Evolutionary conservation across 805 yeast genomes (phyloP), one percentile per base, ranked within the genome.

Genomic region (Ogataea angusta): DNA sequence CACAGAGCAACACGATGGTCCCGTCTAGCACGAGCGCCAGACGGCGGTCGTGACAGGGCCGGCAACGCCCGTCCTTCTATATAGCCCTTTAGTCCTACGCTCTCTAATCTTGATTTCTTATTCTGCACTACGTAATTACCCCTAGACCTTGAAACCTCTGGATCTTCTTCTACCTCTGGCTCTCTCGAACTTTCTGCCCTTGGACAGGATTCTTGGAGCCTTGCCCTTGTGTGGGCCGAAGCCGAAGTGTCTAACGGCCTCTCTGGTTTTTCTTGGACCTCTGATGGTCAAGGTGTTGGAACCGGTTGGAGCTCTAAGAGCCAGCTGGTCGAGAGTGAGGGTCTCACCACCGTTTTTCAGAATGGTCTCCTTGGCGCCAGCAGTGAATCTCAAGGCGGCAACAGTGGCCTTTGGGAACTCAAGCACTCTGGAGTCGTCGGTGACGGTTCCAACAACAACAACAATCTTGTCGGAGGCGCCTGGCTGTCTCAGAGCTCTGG

Each of bases 141-240:
- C 60, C 88, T 91, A 93, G 78, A 93, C 99, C 86, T 93, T 93
- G 99, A 93, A 93, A 80, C 96, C 99, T 84, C 95, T 89, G 61
- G 98, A 90, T 73, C 80, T 84, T 80, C 99, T 83, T 76, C 85
- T 95, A 84, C 99, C 99, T 87, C 99, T 93, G 67, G 97, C 99
- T 78, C 93, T 89, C 84, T 93, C 99, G 84, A 93, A 93, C 80
- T 93, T 93, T 85, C 98, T 93, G 74, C 99, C 99, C 73, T 79
- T 89, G 54, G 98, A 91, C 68, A 75, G 66, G 74, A 93, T 83
- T 80, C 95, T 89, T 77, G 99, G 99, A 68, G 98, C 98, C 88
- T 93, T 93, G 78, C 80, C 76, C 83, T 88, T 88, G 95, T 93
- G 99, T 69, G 99, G 99, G 79, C 99, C 99, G 74, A 91, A 70